Conservation (phyloP, 164 flowering plant genomes). For the Magnolia officinalis region DNA sequence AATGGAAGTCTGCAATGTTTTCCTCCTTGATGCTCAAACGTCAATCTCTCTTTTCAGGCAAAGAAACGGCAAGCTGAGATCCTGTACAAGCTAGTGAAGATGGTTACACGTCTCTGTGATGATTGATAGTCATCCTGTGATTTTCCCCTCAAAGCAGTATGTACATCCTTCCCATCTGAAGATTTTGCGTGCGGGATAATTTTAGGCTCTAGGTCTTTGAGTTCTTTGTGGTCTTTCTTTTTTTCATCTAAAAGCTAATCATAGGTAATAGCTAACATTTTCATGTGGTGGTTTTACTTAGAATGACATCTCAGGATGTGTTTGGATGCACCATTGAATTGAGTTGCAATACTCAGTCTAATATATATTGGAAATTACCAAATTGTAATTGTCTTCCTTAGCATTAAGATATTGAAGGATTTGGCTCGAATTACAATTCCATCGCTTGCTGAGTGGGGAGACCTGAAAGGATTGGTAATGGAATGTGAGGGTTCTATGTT, state of each 20-base stretch:
- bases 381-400: not conserved
- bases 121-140: slow-evolving; percentile 12
- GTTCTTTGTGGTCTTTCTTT: not conserved
- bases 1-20: too few species aligned
- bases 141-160: slow-evolving; percentile 15
- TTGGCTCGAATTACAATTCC: not conserved
- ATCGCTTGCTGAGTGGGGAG: not conserved
- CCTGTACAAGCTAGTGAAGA: slow-evolving; percentile 32
- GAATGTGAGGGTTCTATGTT: not conserved
- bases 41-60: slow-evolving; percentile 45
- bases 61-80: slow-evolving; percentile 46
- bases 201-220: slow-evolving; percentile 10
- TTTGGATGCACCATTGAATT: not conserved
- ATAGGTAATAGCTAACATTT: not conserved
- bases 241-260: slow-evolving; percentile 3
- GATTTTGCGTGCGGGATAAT: slow-evolving; percentile 1
- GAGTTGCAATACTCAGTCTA: not conserved
- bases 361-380: not conserved
- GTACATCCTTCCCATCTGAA: slow-evolving; percentile 19
- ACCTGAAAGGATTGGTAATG: not conserved
- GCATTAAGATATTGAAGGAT: not conserved
- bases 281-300: not conserved
- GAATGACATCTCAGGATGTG: not conserved
- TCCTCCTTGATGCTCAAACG: not conserved
- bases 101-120: not conserved